Evolutionary conservation across 1,284 basidiomycete genomes (phyloP), one percentile per base, ranked within the genome.

Genomic region (Spongiforma sp.): DNA sequence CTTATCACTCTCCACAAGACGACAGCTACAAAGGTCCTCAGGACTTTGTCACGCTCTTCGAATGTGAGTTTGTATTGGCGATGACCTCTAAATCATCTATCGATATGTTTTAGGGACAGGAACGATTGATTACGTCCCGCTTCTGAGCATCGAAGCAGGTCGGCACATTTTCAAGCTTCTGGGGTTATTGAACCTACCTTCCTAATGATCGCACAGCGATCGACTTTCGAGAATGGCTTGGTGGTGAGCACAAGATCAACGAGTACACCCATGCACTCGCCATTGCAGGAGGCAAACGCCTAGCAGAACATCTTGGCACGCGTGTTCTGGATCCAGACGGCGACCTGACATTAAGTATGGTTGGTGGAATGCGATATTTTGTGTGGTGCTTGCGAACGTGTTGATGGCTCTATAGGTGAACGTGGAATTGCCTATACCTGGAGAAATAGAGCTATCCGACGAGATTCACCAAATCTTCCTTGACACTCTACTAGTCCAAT

Each of bases 161-260:
- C 65, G 65, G 74, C 67, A n/a, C 24, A 32, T 10, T 65, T 30
- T 24, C 21, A 57, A 15, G 26, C n/a, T n/a, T n/a, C n/a, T n/a
- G n/a, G 26, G 12, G 41, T 39, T 33, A 32, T 9, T 12, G 4
- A n/a, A 39, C 68, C 62, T 28, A 64, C 76, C 60, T 73, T 70
- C 36, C 65, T 74, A 43, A 76, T 30, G 19, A 52, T 57, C 5
- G 53, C 39, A 2, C 61, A 86, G 94, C 94, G 0, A 75, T 96
- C 14, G 84, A 90, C 52, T 96, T 95, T 79, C 85, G 95, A 32
- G 73, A 86, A 58, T 90, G 88, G 85, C 81, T 96, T 24, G 95
- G 95, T 1, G 95, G 95, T 3, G 95, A 97, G 78, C 80, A 84
- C 21, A 84, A 84, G 62, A 95, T 96, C 66, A 89, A 90, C 71